Base-by-base conservation (phyloP, 2,329 filamentous ascomycete species). In the Myriosclerotinia duriaeana region DNA sequence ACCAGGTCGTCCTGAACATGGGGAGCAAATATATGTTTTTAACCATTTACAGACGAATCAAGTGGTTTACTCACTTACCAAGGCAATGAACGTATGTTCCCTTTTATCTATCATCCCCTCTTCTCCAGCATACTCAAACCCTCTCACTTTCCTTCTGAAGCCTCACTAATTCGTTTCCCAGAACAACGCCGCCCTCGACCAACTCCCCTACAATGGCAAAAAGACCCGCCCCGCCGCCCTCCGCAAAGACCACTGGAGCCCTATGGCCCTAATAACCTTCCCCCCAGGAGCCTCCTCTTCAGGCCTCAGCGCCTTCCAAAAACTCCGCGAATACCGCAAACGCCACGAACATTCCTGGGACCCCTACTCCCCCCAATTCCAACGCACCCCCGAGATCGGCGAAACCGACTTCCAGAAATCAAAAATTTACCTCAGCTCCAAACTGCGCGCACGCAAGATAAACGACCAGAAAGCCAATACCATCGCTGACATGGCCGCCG, bases 231-330 rank as follows among this genome's bases (percentile, higher is more conserved):
- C 87, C 2, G 76, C 83, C 64, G 85, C 85, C 72, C 79, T 90
- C 50, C 86, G 88, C 67, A 88, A 87, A 77, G 88, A 90, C 78
- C 85, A 87, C 78, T 90, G 88, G 87, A 78, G 79, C 44, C 85
- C 85, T 8, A 78, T 89, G 72, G 86, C 86, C 61, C 78, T 83
- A 69, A 84, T 90, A 68, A 78, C 83, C 73, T 87, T 90, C 74
- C 82, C 82, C 53, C 68, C 77, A 54, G 84, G 83, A 53, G 77
- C 80, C 50, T 83, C 83, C 67, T n/a, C 46, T 26, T 79, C 87
- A 17, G 87, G 88, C 34, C 84, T 83, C 40, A 84, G 81, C 62
- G 84, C 85, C 54, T 89, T 81, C 77, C 85, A 87, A 72, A 86
- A 85, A 74, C 80, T 90, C 72, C 86, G 86, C 72, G 87, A 90